These are phyloP conservation scores for Megacollybia marginata DNA, from an alignment of 768 basidiomycete species.

Conservation along the genomic window DNA sequence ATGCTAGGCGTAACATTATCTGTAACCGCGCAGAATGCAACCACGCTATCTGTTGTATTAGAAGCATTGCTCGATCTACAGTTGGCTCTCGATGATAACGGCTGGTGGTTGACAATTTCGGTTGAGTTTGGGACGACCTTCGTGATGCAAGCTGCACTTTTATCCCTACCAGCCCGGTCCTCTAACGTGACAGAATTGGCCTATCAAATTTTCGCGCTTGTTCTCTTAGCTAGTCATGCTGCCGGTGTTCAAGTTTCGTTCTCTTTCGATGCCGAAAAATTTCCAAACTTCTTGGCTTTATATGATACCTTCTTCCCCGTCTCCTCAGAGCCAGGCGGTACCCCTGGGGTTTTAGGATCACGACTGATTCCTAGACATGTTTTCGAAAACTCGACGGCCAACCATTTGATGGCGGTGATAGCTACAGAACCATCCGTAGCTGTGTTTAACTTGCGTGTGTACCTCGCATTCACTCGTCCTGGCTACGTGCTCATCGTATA, in stretches of 20 bases:
- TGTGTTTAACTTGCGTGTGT: not conserved
- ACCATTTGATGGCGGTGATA: constrained; percentile 1
- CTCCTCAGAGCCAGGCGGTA: not conserved
- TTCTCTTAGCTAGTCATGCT: not conserved
- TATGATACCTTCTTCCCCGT: not conserved
- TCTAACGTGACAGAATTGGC: not conserved
- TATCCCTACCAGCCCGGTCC: not conserved
- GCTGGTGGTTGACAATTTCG: constrained; percentile 4
- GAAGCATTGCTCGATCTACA: constrained; percentile 1
- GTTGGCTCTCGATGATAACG: constrained; percentile 1
- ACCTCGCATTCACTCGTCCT: constrained; percentile 1
- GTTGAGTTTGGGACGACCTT: constrained; percentile 3
- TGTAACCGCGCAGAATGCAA: not conserved
- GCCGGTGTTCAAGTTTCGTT: not conserved
- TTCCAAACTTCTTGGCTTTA: not conserved
- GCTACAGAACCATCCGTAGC: constrained; percentile 1
- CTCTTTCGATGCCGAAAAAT: not conserved
- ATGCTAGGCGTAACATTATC: not conserved
- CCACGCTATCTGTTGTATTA: not conserved
- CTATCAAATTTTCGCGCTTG: not conserved
- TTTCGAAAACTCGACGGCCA: constrained; percentile 4
- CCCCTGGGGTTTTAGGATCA: not conserved
- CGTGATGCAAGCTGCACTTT: constrained; percentile 2
- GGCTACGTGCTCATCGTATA: no score
- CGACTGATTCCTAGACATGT: constrained; percentile 6